Conservation (phyloP, 345 rosid species). For the Acer campestre region DNA sequence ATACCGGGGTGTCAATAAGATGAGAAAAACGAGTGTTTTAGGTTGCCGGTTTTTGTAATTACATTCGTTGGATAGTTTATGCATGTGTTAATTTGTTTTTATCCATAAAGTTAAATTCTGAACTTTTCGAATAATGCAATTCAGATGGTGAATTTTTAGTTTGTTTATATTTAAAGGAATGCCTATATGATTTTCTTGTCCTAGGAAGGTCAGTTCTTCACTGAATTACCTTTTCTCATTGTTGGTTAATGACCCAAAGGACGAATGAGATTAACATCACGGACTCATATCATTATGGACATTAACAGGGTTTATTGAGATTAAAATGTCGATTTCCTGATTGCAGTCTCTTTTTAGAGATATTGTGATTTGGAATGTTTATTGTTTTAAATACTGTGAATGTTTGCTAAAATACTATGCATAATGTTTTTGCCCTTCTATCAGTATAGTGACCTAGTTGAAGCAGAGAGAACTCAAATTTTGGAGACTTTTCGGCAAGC, state of each 20-base stretch:
- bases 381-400: too few species aligned
- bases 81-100: neutral
- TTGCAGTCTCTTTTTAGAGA: neutral
- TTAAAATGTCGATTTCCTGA: neutral
- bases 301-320: neutral
- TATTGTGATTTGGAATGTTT: neutral
- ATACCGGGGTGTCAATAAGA: neutral
- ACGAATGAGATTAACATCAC: neutral
- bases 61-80: neutral
- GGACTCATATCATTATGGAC: neutral
- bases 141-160: neutral
- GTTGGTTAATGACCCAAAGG: neutral
- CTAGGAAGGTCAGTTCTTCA: neutral
- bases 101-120: neutral
- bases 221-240: neutral
- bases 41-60: neutral
- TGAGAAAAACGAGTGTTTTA: neutral
- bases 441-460: conserved; percentile 81
- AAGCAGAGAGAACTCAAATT: conserved; percentile 52
- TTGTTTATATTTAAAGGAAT: neutral
- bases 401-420: conserved; percentile 6
- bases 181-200: neutral
- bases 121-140: neutral
- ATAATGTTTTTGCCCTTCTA: too few species aligned
- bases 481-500: conserved; percentile 68